Base-by-base conservation (phyloP, 345 rosid species). In the Acer yangbiense region DNA sequence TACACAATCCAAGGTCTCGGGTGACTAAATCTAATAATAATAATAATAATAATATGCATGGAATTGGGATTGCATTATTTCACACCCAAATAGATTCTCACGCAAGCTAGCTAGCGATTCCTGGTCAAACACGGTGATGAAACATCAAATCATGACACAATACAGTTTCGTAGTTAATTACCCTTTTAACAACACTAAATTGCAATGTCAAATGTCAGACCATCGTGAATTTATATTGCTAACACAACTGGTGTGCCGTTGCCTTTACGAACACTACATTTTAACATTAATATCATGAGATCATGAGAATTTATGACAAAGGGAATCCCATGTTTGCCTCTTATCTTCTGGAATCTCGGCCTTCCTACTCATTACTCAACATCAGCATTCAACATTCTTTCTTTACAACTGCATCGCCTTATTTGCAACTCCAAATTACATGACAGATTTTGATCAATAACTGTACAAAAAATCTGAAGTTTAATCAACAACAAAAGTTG, bases 101-200 rank as follows among this genome's bases (percentile, higher is more conserved):
- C 89, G 91, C 89, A 71, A 84, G 75, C 48, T 2, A 9, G n/a
- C n/a, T 18, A 11, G 9, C 32, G 77, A 29, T 87, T 85, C 68
- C 87, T 74, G 91, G 91, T 88, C 91, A 88, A 88, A 84, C 85
- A 88, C 91, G 89, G 82, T 74, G 83, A 70, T 78, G 72, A 70
- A 54, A 20, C 58, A 66, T 14, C 68, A 46, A 48, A 71, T 21
- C 64, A 54, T 65, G 35, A n/a, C 52, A 54, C 65, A 35, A 39
- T 27, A 29, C 57, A 52, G 57, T 60, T 75, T 6, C 69, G 41
- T 11, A 71, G 58, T 78, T 43, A 35, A 35, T 43, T 64, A 60
- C 14, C 74, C 32, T 62, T 44, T n/a, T 55, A 25, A 32, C 23
- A 62, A 39, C 64, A 74, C 7, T 21, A 66, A 41, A 35, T 63